Evolutionary conservation across 2,329 filamentous ascomycete species (phyloP).

Genomic region (Bipolaris victoriae): DNA sequence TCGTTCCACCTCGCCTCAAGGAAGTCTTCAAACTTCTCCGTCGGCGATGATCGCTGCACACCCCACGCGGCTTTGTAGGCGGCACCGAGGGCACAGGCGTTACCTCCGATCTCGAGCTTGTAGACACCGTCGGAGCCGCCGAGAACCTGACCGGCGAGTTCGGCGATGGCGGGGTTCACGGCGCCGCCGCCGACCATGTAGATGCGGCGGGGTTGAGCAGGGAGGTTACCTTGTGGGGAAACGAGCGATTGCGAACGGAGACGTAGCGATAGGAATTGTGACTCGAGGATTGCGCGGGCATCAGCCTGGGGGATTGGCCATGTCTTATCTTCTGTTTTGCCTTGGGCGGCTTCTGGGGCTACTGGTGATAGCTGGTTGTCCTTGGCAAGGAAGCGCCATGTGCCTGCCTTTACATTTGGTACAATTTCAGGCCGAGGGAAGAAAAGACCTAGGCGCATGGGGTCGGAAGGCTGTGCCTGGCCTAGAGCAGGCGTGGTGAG

Average conservation of each 20-base stretch:
- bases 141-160: slow-evolving; percentile 83
- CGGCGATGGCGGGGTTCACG: slow-evolving; percentile 85
- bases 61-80: slow-evolving; percentile 98
- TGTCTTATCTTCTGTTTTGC: slow-evolving; percentile 27
- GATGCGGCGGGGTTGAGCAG: slow-evolving; percentile 83
- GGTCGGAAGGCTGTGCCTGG: slow-evolving; percentile 57
- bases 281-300: slow-evolving; percentile 86
- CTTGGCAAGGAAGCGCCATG: slow-evolving; percentile 78
- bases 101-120: slow-evolving; percentile 90
- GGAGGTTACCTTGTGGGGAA: slow-evolving; percentile 62
- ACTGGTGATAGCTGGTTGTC: slow-evolving; percentile 53
- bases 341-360: slow-evolving; percentile 55
- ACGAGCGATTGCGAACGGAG: slow-evolving; percentile 83
- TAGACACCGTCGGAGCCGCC: slow-evolving; percentile 90
- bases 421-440: slow-evolving; percentile 96
- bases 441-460: slow-evolving; percentile 89
- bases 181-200: slow-evolving; percentile 95
- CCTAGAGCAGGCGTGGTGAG: slow-evolving; percentile 72
- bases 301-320: slow-evolving; percentile 70
- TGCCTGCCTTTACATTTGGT: slow-evolving; percentile 83
- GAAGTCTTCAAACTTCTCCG: slow-evolving; percentile 85
- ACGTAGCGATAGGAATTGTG: slow-evolving; percentile 89
- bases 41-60: slow-evolving; percentile 64
- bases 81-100: slow-evolving; percentile 90
- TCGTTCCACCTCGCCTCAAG: slow-evolving; percentile 86